Evolutionary conservation across 2,329 filamentous ascomycete genomes (phyloP), one percentile per base, ranked within the genome.

Genomic region (Dendrostoma leiphaemia): DNA sequence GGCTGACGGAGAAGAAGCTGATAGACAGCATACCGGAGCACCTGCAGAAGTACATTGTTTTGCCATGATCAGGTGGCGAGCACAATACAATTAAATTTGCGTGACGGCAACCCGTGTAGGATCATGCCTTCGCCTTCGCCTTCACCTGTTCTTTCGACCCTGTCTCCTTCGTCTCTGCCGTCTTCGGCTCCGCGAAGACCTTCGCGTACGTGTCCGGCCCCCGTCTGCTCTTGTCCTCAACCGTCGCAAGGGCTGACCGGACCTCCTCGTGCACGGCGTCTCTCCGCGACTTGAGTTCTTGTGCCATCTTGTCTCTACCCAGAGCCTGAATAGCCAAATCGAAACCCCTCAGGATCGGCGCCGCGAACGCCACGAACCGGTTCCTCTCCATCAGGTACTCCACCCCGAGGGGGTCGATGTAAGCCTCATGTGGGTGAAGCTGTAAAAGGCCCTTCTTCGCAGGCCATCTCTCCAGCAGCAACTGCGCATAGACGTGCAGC

Each of bases 1-100:
- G 94, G 94, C 74, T 99, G 62, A 80, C 85, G 69, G 84, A 86
- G 65, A 99, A 97, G 84, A 89, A 88, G 54, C 75, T 99, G 60
- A 71, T 94, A 43, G 82, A 76, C 26, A 86, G 91, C 40, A 87
- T 99, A 68, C 94, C 94, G 6, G 82, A 90, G 75, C 86, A 90
- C 67, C 72, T 97, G 68, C 83, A 89, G 70, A 96, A 91, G 80
- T 97, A 99, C 73, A 95, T 97, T 71, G 92, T 97, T 59, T 75
- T 97, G 71, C 89, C 90, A 61, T 96, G 74, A 62, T 28, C n/a
- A 48, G 41, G 19, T 17, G 45, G 40, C 8, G 37, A 29, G 6
- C 15, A 49, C 40, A 48, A 45, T 32, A 54, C 37, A 56, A 45
- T 51, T 43, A n/a, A 21, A 28, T 32, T 49, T n/a, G 23, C 15